Base-by-base conservation (phyloP, 2,329 filamentous ascomycete species). In the Annulohypoxylon truncatum region DNA sequence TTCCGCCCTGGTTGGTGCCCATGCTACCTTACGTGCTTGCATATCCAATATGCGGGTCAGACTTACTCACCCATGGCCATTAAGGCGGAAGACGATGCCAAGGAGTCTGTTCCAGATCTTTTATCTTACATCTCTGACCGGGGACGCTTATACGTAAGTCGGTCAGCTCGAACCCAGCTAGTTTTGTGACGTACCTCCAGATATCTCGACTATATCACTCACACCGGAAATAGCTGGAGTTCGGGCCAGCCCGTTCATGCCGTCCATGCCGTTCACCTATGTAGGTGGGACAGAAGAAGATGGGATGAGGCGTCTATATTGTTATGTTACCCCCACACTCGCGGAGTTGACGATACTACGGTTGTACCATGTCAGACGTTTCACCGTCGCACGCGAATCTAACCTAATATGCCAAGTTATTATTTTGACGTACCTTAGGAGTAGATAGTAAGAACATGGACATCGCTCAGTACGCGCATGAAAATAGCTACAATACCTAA, bases 281-380 rank as follows among this genome's bases (percentile, higher is more conserved):
- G 33, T 53, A 26, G 33, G 33, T 53, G 20, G 38, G 35, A 26
- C 31, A 12, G 22, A 28, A 22, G 18, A n/a, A 18, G 44, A 28
- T 38, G 50, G 10, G 28, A 38, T 18, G 29, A 44, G 35, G 15
- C 52, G 40, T 29, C 8, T 47, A 42, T 55, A 40, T 31, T 35
- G 47, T 4, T 47, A 42, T 55, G 53, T 31, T 35, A 56, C 53
- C 53, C 53, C 40, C 53, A 56, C 53, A 56, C 53, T 47, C 40
- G 40, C 53, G 29, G 38, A 46, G 40, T 46, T 18, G 18, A 28
- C 53, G 38, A 56, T 47, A 29, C 22, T 20, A 28, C 33, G 28
- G 31, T 44, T 44, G 24, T 31, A 20, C 40, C 10, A 44, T 15
- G 24, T 54, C 12, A 18, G n/a, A 35, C 51, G 24, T 28, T 48